These are phyloP conservation scores for Musa schizocarpa DNA, from an alignment of 176 grass and related monocot genomes.

Conservation along the genomic window DNA sequence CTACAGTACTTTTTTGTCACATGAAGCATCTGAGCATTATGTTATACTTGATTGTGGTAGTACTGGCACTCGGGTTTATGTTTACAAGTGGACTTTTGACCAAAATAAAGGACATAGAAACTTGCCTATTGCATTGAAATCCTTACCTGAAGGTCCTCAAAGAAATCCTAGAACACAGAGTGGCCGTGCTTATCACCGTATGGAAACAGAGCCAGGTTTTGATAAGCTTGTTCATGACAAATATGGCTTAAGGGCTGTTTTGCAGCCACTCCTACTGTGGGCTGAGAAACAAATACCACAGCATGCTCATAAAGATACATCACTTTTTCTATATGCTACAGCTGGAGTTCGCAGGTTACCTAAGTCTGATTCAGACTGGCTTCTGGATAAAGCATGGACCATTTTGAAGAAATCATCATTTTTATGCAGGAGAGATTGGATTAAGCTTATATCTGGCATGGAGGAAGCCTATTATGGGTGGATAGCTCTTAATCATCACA, in stretches of 20 bases:
- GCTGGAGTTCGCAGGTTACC: conserved; percentile 87
- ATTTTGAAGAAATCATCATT: conserved; percentile 97
- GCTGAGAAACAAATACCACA: conserved; percentile 78
- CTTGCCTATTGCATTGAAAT: conserved; percentile 72
- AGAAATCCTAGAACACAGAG: conserved; percentile 52
- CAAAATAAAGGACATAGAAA: conserved; percentile 37
- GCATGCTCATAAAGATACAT: conserved; percentile 63
- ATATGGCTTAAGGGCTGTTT: conserved; percentile 57
- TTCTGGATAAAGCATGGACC: conserved; percentile 80
- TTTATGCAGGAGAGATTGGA: conserved; percentile 71
- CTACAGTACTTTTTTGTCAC: conserved; percentile 59
- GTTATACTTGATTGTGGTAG: conserved; percentile 98
- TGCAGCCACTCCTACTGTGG: conserved; percentile 87
- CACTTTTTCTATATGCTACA: conserved; percentile 89
- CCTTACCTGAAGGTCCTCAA: conserved; percentile 60
- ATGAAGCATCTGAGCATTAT: conserved; percentile 71
- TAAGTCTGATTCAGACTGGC: conserved; percentile 79
- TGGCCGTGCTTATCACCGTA: conserved; percentile 77
- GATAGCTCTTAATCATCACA: conserved; percentile 85
- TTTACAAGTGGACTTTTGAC: conserved; percentile 81
- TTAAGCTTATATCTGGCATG: conserved; percentile 92
- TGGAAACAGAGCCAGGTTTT: conserved; percentile 98
- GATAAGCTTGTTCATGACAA: conserved; percentile 84
- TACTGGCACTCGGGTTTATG: conserved; percentile 85
- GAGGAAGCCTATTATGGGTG: conserved; percentile 99